Base-by-base conservation (phyloP, 345 rosid genomes). In the Orychophragmus violaceus region DNA sequence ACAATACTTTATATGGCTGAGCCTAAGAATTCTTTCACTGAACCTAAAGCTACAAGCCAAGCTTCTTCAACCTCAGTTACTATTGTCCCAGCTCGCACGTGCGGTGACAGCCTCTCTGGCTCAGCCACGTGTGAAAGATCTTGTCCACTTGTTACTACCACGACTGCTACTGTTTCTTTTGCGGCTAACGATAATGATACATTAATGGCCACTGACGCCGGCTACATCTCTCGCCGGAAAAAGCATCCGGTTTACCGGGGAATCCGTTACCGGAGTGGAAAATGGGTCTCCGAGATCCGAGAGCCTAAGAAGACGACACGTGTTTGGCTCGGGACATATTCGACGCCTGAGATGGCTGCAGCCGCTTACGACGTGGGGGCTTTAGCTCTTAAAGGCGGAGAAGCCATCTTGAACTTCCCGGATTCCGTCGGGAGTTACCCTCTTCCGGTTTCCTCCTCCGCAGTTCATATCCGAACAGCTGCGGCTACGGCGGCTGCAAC, bases 271-370 rank as follows among this genome's bases (percentile, higher is more conserved):
- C 85, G 98, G 64, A 71, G 90, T n/a, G 88, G 82, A 0, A 92
- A 92, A 69, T 92, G 98, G 96, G 96, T 92, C 35, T 87, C 93
- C 0, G 98, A 92, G 75, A 82, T 92, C 74, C 83, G 98, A 62
- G 95, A 92, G 65, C 98, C 98, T 0, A 84, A 91, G 45, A 92
- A 92, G 66, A 84, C 87, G 0, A 84, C 84, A 6, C 90, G 98
- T 8, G 89, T 92, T 33, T 92, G 98, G 98, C 95, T 92, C 1
- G 98, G 98, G 2, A 92, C 98, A 3, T 92, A 81, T 59, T 64
- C 85, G 0, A 71, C 80, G 1, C 84, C 95, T 5, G 98, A 92
- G 69, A 92, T 87, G 95, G 98, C 96, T 0, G 98, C 96, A 0
- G 81, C 91, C 0, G 98, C 96, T 1, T 89, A 86, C 57, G 98